A percentile compares a stretch with the other conserved stretches of the same genome.
These are phyloP conservation scores for Lantana camara DNA, from an alignment of 257 asterid species.

Conservation along the genomic window DNA sequence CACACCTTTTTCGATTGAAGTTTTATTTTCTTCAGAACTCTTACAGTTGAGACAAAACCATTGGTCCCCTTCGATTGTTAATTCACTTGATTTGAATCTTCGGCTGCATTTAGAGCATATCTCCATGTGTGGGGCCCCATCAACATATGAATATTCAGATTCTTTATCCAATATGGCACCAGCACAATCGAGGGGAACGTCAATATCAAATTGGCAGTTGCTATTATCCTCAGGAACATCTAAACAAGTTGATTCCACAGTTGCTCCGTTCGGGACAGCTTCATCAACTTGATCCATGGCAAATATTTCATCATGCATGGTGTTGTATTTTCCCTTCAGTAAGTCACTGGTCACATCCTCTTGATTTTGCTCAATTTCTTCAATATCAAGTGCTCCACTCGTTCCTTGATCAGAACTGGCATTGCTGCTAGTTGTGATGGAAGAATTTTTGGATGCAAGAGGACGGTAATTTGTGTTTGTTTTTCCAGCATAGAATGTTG, in stretches of 20 bases:
- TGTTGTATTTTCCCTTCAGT: slow-evolving; percentile 41
- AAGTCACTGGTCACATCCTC: slow-evolving; percentile 56
- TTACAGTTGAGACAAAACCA: slow-evolving; percentile 63
- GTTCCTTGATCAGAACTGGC: slow-evolving; percentile 80
- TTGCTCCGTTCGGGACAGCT: slow-evolving; percentile 34
- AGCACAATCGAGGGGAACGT: slow-evolving; percentile 31
- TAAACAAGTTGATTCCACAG: slow-evolving; percentile 37
- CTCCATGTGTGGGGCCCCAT: slow-evolving; percentile 35
- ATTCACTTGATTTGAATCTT: slow-evolving; percentile 40
- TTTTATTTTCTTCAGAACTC: slow-evolving; percentile 37
- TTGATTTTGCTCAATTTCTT: slow-evolving; percentile 67
- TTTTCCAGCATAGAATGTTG: slow-evolving; percentile 76
- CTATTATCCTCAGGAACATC: slow-evolving; percentile 33
- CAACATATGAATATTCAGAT: slow-evolving; percentile 33
- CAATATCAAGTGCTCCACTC: slow-evolving; percentile 65
- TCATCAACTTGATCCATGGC: slow-evolving; percentile 63
- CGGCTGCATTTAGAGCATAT: slow-evolving; percentile 65
- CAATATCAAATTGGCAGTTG: slow-evolving; percentile 37
- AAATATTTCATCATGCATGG: slow-evolving; percentile 61
- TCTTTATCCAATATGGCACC: slow-evolving; percentile 39
- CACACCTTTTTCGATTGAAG: slow-evolving; percentile 26
- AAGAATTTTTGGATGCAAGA: slow-evolving; percentile 71
- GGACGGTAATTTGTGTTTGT: slow-evolving; percentile 54
- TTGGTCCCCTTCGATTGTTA: slow-evolving; percentile 46
- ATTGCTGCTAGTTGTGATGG: slow-evolving; percentile 85